Conservation (phyloP, 1,139 yeast genomes). For the Yamadazyma epiphylla region DNA sequence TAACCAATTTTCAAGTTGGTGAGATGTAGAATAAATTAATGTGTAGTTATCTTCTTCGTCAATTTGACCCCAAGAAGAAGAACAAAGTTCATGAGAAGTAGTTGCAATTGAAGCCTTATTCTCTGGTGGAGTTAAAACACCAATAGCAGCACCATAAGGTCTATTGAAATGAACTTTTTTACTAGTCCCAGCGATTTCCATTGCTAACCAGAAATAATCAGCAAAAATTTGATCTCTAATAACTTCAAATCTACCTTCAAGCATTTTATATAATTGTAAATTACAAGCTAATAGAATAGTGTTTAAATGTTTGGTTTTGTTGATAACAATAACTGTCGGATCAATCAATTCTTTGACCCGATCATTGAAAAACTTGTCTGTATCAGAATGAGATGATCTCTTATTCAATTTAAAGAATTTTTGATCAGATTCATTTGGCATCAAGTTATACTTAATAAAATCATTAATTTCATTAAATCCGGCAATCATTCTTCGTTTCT, state of each 20-base stretch:
- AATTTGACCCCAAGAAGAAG: slow-evolving; percentile 38
- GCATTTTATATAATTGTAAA: slow-evolving; percentile 22
- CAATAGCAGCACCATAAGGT: slow-evolving; percentile 26
- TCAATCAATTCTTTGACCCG: slow-evolving; percentile 25
- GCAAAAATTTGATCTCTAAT: slow-evolving; percentile 13
- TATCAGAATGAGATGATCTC: slow-evolving; percentile 8
- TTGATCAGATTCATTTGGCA: slow-evolving; percentile 20
- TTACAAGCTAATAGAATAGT: slow-evolving; percentile 28
- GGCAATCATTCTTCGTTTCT: slow-evolving; percentile 17
- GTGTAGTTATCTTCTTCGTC: slow-evolving; percentile 20
- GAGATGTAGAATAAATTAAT: slow-evolving; percentile 29
- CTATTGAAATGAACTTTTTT: slow-evolving; percentile 21
- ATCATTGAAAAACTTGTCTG: slow-evolving; percentile 20
- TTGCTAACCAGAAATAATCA: slow-evolving; percentile 35
- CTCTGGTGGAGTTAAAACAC: slow-evolving; percentile 28
- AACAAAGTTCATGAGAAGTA: slow-evolving; percentile 30
- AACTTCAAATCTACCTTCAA: slow-evolving; percentile 19
- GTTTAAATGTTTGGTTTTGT: slow-evolving; percentile 22
- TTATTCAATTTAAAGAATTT: slow-evolving; percentile 15
- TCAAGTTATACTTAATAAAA: slow-evolving; percentile 20
- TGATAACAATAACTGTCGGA: slow-evolving; percentile 24
- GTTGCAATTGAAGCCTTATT: slow-evolving; percentile 18
- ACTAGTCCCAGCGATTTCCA: slow-evolving; percentile 25
- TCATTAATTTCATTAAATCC: slow-evolving; percentile 31
- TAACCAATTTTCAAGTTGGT: slow-evolving; percentile 31